A percentile compares a stretch with the other conserved stretches of the same genome.
These are phyloP conservation scores for Vachellia collinsii DNA, from an alignment of 306 rosid species.

Conservation along the genomic window DNA sequence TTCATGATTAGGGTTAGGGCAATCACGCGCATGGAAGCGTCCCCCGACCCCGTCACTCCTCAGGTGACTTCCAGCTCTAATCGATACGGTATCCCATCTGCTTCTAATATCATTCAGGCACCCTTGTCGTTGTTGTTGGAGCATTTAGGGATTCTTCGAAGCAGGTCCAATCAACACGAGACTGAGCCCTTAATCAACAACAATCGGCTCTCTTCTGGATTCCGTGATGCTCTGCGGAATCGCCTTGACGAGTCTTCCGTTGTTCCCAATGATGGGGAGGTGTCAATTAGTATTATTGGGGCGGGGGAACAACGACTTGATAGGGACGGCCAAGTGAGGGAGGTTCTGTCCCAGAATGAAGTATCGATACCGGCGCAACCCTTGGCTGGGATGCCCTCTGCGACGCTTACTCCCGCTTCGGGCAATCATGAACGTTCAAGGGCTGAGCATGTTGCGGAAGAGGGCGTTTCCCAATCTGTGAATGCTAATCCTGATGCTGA, in stretches of 20 bases:
- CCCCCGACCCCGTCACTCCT: conserved; percentile 58
- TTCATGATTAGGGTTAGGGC: conserved; percentile 66
- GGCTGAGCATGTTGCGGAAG: conserved; percentile 47
- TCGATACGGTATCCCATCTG: conserved; percentile 60
- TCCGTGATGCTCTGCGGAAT: conserved; percentile 42
- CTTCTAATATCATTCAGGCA: conserved; percentile 72
- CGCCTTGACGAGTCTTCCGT: conserved; percentile 46
- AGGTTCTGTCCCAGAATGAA: conserved; percentile 42
- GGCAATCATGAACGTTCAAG: conserved; percentile 45
- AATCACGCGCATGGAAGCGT: conserved; percentile 63
- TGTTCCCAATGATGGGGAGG: conserved; percentile 66
- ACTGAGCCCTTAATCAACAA: conserved; percentile 43
- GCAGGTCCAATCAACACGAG: conserved; percentile 61
- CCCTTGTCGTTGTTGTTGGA: conserved; percentile 79
- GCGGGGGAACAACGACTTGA: conserved; percentile 62
- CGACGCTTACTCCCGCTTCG: conserved; percentile 28
- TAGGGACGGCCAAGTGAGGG: conserved; percentile 65
- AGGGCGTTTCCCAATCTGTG: conserved; percentile 52
- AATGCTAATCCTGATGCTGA: conserved; percentile 52
- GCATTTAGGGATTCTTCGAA: conserved; percentile 71
- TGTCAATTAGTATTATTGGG: conserved; percentile 85
- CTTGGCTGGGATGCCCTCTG: conserved; percentile 28
- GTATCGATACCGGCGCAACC: conserved; percentile 35
- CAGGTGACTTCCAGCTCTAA: conserved; percentile 47
- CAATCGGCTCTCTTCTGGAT: conserved; percentile 38